Percentiles rank a stretch among this genome's conserved stretches.
Evolutionary conservation across 1,139 yeast species (phyloP).

Genomic region (Magnusiomyces sp.): DNA sequence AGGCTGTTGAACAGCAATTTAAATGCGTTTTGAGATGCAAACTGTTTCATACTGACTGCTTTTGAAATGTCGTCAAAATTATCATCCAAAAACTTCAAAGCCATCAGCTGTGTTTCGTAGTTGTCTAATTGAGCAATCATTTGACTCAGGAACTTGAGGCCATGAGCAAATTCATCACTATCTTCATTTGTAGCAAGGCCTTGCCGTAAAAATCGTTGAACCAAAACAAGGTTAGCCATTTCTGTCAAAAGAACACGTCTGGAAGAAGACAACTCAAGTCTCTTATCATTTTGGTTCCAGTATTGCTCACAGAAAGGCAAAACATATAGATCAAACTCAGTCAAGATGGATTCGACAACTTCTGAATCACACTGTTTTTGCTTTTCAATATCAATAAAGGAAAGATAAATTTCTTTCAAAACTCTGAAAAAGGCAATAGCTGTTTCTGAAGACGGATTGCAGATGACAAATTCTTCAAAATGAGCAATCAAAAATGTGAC

Average conservation of each 20-base stretch:
- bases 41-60: conserved; percentile 18
- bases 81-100: conserved; percentile 30
- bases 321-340: conserved; percentile 6
- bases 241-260: conserved; percentile 12
- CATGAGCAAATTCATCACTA: conserved; percentile 1
- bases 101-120: conserved; percentile 44
- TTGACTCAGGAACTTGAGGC: conserved; percentile 3
- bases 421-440: conserved; percentile 35
- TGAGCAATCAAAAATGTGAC: conserved; percentile 17
- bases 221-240: conserved; percentile 9
- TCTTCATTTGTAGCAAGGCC: not conserved
- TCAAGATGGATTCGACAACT: not conserved
- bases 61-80: conserved; percentile 16
- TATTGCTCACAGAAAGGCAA: conserved; percentile 8
- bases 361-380: not conserved
- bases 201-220: not conserved
- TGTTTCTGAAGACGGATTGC: conserved; percentile 31
- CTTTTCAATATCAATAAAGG: not conserved
- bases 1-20: conserved; percentile 2
- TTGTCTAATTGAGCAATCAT: conserved; percentile 8
- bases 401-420: conserved; percentile 15
- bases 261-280: conserved; percentile 1
- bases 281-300: not conserved
- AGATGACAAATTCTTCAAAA: conserved; percentile 21
- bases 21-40: too few relatives aligned